Evolutionary conservation across 257 asterid species (phyloP).

Genomic region (Hygrophila difformis): DNA sequence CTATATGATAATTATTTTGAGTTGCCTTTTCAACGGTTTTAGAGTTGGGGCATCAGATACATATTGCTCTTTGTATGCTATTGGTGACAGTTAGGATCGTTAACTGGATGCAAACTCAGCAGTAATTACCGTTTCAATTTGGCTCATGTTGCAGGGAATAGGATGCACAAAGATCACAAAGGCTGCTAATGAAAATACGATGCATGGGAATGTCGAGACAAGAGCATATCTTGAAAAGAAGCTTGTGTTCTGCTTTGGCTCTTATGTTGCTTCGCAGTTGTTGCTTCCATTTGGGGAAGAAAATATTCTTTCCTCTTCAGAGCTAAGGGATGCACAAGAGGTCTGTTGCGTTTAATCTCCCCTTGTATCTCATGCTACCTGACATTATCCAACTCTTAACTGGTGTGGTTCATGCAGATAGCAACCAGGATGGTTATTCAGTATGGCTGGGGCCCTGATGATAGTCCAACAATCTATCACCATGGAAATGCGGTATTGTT

Average conservation of each 20-base stretch:
- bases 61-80: too few relatives aligned
- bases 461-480: conserved; percentile 75
- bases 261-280: conserved; percentile 82
- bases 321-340: conserved; percentile 88
- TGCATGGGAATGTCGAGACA: conserved; percentile 72
- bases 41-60: too few relatives aligned
- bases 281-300: conserved; percentile 94
- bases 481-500: conserved; percentile 73
- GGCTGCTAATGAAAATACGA: conserved; percentile 54
- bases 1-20: too few relatives aligned
- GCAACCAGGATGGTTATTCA: conserved; percentile 93
- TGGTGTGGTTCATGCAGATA: conserved; percentile 46
- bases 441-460: conserved; percentile 96
- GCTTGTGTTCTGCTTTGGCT: conserved; percentile 93
- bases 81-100: too few relatives aligned
- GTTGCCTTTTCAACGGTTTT: too few relatives aligned
- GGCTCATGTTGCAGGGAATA: conserved; percentile 61
- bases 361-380: conserved; percentile 8
- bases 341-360: conserved; percentile 27
- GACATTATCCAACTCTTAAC: conserved; percentile 15
- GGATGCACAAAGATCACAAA: conserved; percentile 89
- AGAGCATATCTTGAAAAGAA: conserved; percentile 86
- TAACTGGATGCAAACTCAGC: too few relatives aligned
- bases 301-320: conserved; percentile 72
- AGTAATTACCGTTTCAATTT: too few relatives aligned